Base-by-base conservation (phyloP, 805 yeast species). In the Blastobotrys muscicola region DNA sequence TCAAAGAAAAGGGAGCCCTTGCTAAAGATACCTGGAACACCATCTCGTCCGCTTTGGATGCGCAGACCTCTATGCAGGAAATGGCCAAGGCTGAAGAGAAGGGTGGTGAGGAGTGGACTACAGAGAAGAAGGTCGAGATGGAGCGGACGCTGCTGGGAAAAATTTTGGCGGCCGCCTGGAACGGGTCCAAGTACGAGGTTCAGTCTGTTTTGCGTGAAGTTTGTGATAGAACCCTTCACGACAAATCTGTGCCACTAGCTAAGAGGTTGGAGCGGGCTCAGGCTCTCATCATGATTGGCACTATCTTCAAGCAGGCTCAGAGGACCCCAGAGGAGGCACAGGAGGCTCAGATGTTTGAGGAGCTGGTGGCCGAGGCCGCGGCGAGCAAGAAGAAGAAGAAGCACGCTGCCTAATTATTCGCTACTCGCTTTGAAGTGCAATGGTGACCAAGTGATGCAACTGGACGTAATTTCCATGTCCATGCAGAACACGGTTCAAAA, bases 131-230 rank as follows among this genome's bases (percentile, higher is more conserved):
- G 49, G 86, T 80, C 1, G 92, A 86, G 58, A 75, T 83, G 65
- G 96, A 90, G 57, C 74, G 86, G 41, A 67, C 76, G 45, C 74
- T 90, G 49, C 79, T 86, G 43, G 97, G 98, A 16, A 92, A 90
- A 61, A 75, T 92, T 15, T 71, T 92, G 41, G 90, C 92, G 6
- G 87, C 95, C 1, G 94, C 95, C 13, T 92, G 99, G 99, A 84
- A 85, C 15, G 85, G 94, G 33, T 85, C 95, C 14, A 80, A 83
- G 53, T 81, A 78, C 63, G 99, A 92, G 66, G 79, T 89, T 43
- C 80, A 81, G 47, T 71, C 82, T 26, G 80, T 84, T n/a, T 59
- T 84, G 42, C 76, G 92, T 39, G 89, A 82, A 29, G 87, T 87
- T 8, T 85, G 92, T 60, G 92, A 85, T 51, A 72, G 70, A 46